Conservation (phyloP, 139 green algal species). For the Limnomonas spitsbergensis region DNA sequence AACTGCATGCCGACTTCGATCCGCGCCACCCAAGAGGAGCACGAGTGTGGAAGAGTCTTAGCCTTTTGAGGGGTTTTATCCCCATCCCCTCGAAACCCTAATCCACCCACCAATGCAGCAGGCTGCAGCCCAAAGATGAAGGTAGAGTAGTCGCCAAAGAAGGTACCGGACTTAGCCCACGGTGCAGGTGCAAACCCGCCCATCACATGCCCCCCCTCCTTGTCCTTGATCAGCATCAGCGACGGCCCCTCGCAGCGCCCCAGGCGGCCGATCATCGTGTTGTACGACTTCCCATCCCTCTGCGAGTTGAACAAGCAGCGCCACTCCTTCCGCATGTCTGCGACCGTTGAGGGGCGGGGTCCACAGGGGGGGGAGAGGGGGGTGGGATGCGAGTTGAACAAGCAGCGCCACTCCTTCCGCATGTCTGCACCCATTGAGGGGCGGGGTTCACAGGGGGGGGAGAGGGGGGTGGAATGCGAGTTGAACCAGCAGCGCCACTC, state of each 20-base stretch:
- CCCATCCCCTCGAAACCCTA: too few species aligned
- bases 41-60: too few species aligned
- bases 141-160: slow-evolving; percentile 48
- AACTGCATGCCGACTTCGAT: too few species aligned
- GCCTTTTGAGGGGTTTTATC: too few species aligned
- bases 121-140: slow-evolving; percentile 56
- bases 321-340: slow-evolving; percentile 46
- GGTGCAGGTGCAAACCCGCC: slow-evolving; percentile 49
- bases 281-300: slow-evolving; percentile 55
- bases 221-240: slow-evolving; percentile 52
- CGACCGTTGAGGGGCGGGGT: too few species aligned
- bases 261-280: slow-evolving; percentile 48
- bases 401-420: slow-evolving; percentile 46
- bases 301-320: slow-evolving; percentile 53
- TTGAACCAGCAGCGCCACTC: slow-evolving; percentile 59
- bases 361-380: too few species aligned
- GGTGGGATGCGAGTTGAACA: slow-evolving; percentile 58
- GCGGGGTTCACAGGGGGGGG: too few species aligned
- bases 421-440: slow-evolving; percentile 24
- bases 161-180: slow-evolving; percentile 51
- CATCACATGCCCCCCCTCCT: slow-evolving; percentile 43
- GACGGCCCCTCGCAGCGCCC: slow-evolving; percentile 14
- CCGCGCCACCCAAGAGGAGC: too few species aligned
- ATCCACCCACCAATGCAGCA: slow-evolving; percentile 11
- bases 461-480: too few species aligned